Conservation (phyloP, 2,329 filamentous ascomycete genomes). For the Neonectria faginata region DNA sequence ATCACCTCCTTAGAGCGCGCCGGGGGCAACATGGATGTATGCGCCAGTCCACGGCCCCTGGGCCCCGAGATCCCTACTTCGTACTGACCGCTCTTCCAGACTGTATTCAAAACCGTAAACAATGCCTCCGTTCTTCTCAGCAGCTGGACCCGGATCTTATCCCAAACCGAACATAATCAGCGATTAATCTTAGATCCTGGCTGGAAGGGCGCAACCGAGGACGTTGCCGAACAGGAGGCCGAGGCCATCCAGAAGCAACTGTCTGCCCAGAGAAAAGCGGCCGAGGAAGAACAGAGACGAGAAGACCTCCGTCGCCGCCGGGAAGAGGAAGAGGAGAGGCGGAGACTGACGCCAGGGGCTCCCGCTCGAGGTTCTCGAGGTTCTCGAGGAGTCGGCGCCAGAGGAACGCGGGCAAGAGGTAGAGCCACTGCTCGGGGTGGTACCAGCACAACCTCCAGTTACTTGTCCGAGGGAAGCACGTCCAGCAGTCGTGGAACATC, state of each 20-base stretch:
- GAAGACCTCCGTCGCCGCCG: slow-evolving; percentile 75
- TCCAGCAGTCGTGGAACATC: slow-evolving; percentile 50
- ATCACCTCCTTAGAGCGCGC: slow-evolving; percentile 78
- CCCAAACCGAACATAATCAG: slow-evolving; percentile 97
- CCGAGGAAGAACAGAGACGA: slow-evolving; percentile 81
- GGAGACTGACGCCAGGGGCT: slow-evolving; percentile 46
- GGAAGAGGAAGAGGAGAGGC: slow-evolving; percentile 68
- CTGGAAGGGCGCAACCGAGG: slow-evolving; percentile 90
- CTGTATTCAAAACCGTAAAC: slow-evolving; percentile 84
- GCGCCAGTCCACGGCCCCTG: slow-evolving; percentile 19
- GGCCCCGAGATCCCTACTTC: slow-evolving; percentile 13
- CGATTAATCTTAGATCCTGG: slow-evolving; percentile 86
- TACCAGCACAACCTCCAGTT: slow-evolving; percentile 41
- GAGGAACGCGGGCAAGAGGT: slow-evolving; percentile 49
- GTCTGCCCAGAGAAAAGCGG: slow-evolving; percentile 79
- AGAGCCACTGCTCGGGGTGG: slow-evolving; percentile 45
- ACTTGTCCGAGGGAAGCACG: slow-evolving; percentile 44
- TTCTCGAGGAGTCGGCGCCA: slow-evolving; percentile 43
- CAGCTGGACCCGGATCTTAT: slow-evolving; percentile 95
- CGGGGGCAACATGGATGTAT: slow-evolving; percentile 81
- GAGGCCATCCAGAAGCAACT: slow-evolving; percentile 80
- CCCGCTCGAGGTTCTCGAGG: slow-evolving; percentile 48
- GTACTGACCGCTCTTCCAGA: slow-evolving; percentile 57
- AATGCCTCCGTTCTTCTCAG: slow-evolving; percentile 91
- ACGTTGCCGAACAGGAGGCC: slow-evolving; percentile 86